Percentiles rank a stretch among this genome's conserved stretches.
phyloP scores from a whole-genome alignment of 1,139 yeast genomes.

The Fermentozyma sake region DNA sequence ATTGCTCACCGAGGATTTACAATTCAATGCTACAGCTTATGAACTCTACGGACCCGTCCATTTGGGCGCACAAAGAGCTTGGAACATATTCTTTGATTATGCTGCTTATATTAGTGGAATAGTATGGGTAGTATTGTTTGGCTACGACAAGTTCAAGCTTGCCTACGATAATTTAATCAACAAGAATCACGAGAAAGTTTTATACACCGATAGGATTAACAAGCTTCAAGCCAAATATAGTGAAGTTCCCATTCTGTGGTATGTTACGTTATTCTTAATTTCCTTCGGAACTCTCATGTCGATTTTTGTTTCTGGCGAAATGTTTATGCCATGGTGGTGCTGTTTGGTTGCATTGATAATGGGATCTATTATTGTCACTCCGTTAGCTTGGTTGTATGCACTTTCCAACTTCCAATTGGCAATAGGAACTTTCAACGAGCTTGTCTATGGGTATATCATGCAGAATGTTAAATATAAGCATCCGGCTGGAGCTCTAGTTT shows the following conservation, averaged over 20 bases:
- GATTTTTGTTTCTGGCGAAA: slow-evolving; percentile 31
- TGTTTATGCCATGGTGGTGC: slow-evolving; percentile 51
- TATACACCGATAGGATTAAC: slow-evolving; percentile 36
- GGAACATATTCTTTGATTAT: slow-evolving; percentile 50
- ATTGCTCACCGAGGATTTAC: slow-evolving; percentile 12
- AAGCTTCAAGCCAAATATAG: slow-evolving; percentile 31
- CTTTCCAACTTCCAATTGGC: slow-evolving; percentile 49
- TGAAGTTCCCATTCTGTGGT: slow-evolving; percentile 43
- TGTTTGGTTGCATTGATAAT: slow-evolving; percentile 38
- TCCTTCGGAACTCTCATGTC: slow-evolving; percentile 32
- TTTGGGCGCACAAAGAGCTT: slow-evolving; percentile 43
- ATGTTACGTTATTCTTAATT: slow-evolving; percentile 24
- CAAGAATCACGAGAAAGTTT: slow-evolving; percentile 5
- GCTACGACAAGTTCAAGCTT: slow-evolving; percentile 24
- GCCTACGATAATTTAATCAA: slow-evolving; percentile 9
- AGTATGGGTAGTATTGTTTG: slow-evolving; percentile 40
- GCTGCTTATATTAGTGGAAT: slow-evolving; percentile 48
- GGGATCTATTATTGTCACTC: slow-evolving; percentile 44
- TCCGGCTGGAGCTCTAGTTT: slow-evolving; percentile 47
- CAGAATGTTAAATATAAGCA: slow-evolving; percentile 26
- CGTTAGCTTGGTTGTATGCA: slow-evolving; percentile 49
- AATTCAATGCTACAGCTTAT: slow-evolving; percentile 14
- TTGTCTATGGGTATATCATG: slow-evolving; percentile 43
- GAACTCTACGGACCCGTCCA: slow-evolving; percentile 14
- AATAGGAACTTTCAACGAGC: slow-evolving; percentile 48